phyloP scores from a whole-genome alignment of 257 asterid genomes.

The Penstemon eatonii region DNA sequence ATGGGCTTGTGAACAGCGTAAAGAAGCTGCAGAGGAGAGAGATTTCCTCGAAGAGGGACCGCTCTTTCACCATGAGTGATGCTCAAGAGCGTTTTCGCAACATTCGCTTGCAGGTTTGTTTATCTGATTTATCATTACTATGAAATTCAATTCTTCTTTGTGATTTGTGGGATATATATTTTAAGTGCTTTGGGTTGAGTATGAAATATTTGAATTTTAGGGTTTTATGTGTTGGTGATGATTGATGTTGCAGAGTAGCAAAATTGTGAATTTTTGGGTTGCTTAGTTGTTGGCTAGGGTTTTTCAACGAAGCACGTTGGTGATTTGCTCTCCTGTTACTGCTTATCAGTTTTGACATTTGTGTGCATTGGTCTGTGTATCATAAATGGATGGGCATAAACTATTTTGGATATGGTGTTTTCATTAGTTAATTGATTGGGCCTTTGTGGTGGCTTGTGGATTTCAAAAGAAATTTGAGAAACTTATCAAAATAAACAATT shows the following conservation, averaged over 20 bases:
- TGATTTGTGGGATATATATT: not conserved
- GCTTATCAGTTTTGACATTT: not conserved
- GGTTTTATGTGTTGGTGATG: slow-evolving; percentile 11
- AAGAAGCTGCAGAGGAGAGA: slow-evolving; percentile 79
- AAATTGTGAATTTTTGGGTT: slow-evolving; percentile 23
- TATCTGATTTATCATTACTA: not conserved
- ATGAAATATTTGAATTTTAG: not conserved
- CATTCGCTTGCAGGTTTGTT: slow-evolving; percentile 70
- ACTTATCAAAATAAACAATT: too few species aligned
- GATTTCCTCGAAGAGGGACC: slow-evolving; percentile 73
- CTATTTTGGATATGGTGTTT: not conserved
- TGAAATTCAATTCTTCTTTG: not conserved
- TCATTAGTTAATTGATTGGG: not conserved
- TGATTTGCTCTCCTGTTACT: not conserved
- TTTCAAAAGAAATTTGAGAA: not conserved
- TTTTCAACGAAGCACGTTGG: not conserved
- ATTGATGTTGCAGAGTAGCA: slow-evolving; percentile 5
- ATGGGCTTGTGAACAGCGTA: slow-evolving; percentile 77
- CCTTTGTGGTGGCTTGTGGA: not conserved
- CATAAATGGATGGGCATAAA: not conserved
- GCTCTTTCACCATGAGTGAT: slow-evolving; percentile 74
- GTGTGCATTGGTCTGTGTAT: not conserved
- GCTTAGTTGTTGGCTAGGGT: slow-evolving; percentile 4
- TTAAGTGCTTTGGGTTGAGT: not conserved
- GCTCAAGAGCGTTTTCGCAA: slow-evolving; percentile 85